Conservation (phyloP, 2,329 filamentous ascomycete genomes). For the Fusarium vanettenii region DNA sequence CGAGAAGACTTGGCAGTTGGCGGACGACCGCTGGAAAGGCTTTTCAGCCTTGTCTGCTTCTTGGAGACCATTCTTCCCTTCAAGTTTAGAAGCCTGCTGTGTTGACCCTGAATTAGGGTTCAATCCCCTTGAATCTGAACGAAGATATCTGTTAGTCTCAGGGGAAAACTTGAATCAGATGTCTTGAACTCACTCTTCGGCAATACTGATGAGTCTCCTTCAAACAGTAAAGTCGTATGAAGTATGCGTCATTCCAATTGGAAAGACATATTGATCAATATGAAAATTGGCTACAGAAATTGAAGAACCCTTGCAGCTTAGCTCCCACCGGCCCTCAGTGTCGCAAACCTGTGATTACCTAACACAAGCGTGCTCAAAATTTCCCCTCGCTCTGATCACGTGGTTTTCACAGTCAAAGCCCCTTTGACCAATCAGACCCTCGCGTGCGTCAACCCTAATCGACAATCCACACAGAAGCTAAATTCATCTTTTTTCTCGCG, state of each 20-base stretch:
- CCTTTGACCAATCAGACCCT: slow-evolving; percentile 15
- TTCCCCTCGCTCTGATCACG: slow-evolving; percentile 12
- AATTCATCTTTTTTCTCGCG: slow-evolving; percentile 33
- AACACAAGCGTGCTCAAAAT: neutral
- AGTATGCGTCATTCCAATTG: neutral
- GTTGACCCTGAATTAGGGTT: slow-evolving; percentile 4
- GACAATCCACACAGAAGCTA: slow-evolving; percentile 31
- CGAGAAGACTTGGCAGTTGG: slow-evolving; percentile 63
- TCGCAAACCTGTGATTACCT: neutral
- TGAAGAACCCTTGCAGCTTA: neutral
- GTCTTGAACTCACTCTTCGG: slow-evolving; percentile 6
- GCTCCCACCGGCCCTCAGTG: neutral
- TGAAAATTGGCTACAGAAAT: neutral
- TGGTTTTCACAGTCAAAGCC: neutral
- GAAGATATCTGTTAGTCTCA: slow-evolving; percentile 27
- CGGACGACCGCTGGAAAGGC: slow-evolving; percentile 63
- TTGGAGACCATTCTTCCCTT: slow-evolving; percentile 55
- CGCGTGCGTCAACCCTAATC: slow-evolving; percentile 39
- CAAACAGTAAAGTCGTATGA: too few relatives aligned
- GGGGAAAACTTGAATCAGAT: neutral
- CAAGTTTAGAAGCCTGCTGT: neutral
- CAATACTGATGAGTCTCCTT: neutral
- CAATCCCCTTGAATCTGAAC: slow-evolving; percentile 9
- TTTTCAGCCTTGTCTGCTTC: slow-evolving; percentile 60
- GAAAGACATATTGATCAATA: neutral